Evolutionary conservation across 208 protist genomes (phyloP).

Genomic region (Acanthamoeba sp.): DNA sequence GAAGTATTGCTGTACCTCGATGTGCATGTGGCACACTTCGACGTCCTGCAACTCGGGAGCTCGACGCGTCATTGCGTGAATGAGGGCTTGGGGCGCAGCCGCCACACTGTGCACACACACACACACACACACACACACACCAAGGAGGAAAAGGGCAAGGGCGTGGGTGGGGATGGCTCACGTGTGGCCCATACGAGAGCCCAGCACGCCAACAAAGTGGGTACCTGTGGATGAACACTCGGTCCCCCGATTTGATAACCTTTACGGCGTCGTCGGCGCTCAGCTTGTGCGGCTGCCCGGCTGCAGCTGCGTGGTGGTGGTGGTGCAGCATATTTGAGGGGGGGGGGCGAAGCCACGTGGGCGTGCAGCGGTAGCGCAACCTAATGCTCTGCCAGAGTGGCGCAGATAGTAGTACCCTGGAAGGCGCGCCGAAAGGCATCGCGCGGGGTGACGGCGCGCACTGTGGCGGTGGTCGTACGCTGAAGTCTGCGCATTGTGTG

Average conservation of each 20-base stretch:
- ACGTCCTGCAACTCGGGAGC: slow-evolving; percentile 73
- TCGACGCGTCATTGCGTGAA: slow-evolving; percentile 70
- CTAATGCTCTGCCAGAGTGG: too few relatives aligned
- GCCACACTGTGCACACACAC: slow-evolving; percentile 3
- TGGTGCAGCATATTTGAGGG: too few relatives aligned
- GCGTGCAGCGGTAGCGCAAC: too few relatives aligned
- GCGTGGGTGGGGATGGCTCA: neutral
- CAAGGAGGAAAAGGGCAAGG: neutral
- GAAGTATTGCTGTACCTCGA: too few relatives aligned
- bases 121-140: neutral
- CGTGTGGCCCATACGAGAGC: neutral
- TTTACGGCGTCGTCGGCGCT: slow-evolving; percentile 41
- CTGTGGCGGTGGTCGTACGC: too few relatives aligned
- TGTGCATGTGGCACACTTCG: slow-evolving; percentile 81
- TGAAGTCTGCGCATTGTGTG: too few relatives aligned
- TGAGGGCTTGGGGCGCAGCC: slow-evolving; percentile 46
- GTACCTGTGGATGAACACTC: slow-evolving; percentile 63
- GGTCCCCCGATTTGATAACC: slow-evolving; percentile 35
- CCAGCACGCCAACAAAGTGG: neutral
- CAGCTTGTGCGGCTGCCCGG: neutral
- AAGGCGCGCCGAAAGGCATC: too few relatives aligned
- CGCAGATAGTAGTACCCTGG: too few relatives aligned
- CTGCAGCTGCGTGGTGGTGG: neutral
- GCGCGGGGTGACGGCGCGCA: too few relatives aligned
- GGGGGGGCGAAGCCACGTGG: too few relatives aligned